These are phyloP conservation scores for Leavenworthia alabamica DNA, from an alignment of 345 rosid species.

Conservation along the genomic window DNA sequence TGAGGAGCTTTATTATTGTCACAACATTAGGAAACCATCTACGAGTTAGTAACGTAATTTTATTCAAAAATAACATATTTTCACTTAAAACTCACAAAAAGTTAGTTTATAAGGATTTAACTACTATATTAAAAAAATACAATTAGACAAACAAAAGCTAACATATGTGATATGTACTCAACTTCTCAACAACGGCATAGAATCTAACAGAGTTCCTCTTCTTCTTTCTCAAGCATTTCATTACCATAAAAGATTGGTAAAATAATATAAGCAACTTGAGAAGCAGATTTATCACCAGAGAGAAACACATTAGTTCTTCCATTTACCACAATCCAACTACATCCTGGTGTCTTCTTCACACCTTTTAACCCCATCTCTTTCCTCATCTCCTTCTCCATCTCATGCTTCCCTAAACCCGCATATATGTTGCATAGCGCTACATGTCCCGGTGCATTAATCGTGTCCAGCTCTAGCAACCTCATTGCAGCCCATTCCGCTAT, in stretches of 20 bases:
- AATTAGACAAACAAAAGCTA: not conserved
- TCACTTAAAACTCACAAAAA: no score
- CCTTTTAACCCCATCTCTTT: constrained; percentile 67
- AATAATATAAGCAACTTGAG: constrained; percentile 31
- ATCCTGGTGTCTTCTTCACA: constrained; percentile 74
- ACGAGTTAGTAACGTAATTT: no score
- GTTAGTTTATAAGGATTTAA: not conserved
- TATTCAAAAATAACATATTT: no score
- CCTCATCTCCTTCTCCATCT: constrained; percentile 54
- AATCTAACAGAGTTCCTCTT: not conserved
- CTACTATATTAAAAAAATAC: not conserved
- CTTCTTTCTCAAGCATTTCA: constrained; percentile 19
- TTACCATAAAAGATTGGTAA: constrained; percentile 29
- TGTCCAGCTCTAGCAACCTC: constrained; percentile 53
- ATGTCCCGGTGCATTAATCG: constrained; percentile 60
- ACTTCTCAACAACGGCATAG: not conserved
- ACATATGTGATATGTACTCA: not conserved
- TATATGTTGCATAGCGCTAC: constrained; percentile 60
- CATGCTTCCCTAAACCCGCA: constrained; percentile 44
- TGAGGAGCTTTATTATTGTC: not conserved
- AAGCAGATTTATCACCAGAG: constrained; percentile 49
- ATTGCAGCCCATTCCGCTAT: constrained; percentile 46
- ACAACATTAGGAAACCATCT: no score
- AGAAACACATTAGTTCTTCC: constrained; percentile 47
- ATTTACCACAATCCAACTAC: constrained; percentile 62